phyloP scores from a whole-genome alignment of 129 eudicot species.

The Kitagawia praeruptora region DNA sequence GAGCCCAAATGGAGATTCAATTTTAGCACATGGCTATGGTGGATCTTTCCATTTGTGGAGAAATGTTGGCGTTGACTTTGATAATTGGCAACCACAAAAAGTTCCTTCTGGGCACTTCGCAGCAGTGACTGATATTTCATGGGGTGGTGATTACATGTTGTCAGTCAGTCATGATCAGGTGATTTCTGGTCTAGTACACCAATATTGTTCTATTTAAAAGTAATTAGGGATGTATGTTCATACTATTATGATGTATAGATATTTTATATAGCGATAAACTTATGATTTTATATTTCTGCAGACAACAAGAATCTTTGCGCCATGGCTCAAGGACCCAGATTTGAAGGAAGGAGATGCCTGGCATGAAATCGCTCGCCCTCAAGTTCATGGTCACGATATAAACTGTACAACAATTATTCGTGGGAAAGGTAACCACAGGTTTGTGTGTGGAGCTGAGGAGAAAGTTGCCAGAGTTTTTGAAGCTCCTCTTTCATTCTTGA shows the following conservation, averaged over 20 bases:
- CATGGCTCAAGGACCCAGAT: constrained; percentile 44
- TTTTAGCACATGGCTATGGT: constrained; percentile 93
- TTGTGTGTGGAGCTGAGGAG: constrained; percentile 95
- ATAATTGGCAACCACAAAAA: constrained; percentile 83
- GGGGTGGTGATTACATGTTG: constrained; percentile 83
- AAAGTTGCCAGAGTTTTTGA: constrained; percentile 98
- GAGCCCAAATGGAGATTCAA: constrained; percentile 71
- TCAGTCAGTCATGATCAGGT: constrained; percentile 98
- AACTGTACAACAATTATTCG: constrained; percentile 67
- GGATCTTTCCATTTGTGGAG: constrained; percentile 96
- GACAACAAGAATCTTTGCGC: constrained; percentile 80
- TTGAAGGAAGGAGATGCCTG: constrained; percentile 36
- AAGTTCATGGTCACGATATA: constrained; percentile 97
- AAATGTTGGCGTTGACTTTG: constrained; percentile 58
- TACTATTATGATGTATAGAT: not conserved
- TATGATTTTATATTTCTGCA: constrained; percentile 22
- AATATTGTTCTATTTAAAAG: not conserved
- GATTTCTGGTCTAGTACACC: constrained; percentile 16
- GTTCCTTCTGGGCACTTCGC: constrained; percentile 97
- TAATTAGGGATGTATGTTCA: not conserved
- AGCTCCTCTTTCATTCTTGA: constrained; percentile 83
- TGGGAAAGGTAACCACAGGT: constrained; percentile 87
- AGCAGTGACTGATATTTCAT: constrained; percentile 67
- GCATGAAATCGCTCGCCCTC: constrained; percentile 97
- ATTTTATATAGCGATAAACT: not conserved